Evolutionary conservation across 2,329 filamentous ascomycete genomes (phyloP), one percentile per base, ranked within the genome.

Genomic region (Cytospora leucostoma): DNA sequence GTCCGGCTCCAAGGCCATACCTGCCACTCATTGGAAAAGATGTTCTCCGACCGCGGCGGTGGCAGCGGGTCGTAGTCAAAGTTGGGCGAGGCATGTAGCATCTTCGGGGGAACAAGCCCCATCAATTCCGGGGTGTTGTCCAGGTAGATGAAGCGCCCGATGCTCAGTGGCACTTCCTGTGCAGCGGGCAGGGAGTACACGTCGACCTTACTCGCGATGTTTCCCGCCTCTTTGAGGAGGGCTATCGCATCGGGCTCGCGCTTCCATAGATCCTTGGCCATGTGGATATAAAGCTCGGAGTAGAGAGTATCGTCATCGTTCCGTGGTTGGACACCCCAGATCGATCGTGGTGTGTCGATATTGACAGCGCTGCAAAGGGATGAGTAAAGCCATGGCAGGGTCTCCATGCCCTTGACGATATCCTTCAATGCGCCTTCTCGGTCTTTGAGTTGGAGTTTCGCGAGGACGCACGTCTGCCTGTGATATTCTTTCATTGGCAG

Each of bases 181-280:
- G 72, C 68, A 5, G 70, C 69, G 1, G 80, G 74, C 2, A 80
- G 73, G 1, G 74, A 69, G 17, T 74, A 68, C 15, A 71, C 70
- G 57, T 82, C 74, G 4, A 80, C 76, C 61, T 79, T 79, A 37
- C 74, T 73, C 4, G 84, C 77, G 12, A 82, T 82, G 66, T 85
- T 84, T 52, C 88, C 88, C 17, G 89, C 85, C 70, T 91, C 87
- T 35, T 88, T 82, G 1, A 97, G 83, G 8, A 97, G 76, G 5
- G 80, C 78, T 4, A 83, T 87, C 15, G 85, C 86, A 37, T 60
- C 63, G 70, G 92, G 88, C 0, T 90, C 83, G 4, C 88, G 92
- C 72, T 93, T 93, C 93, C 93, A 97, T 4, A 96, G 78, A 69
- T 94, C 90, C 71, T 93, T 94, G 5, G 90, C 84, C 52, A 90